These are phyloP conservation scores for Termitomyces sp. DNA, from an alignment of 768 basidiomycete species.

Conservation along the genomic window DNA sequence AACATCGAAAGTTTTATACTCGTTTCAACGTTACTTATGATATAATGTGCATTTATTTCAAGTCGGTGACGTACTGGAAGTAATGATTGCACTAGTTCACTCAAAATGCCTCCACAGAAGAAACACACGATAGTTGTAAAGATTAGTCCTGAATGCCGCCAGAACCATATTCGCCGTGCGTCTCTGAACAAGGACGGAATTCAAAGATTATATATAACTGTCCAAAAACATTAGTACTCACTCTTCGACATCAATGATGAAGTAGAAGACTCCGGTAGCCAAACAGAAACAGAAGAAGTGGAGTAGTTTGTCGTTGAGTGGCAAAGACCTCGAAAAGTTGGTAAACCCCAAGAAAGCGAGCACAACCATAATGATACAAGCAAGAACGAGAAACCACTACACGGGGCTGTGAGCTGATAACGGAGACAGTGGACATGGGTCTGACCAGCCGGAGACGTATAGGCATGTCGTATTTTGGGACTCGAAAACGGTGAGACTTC, in stretches of 20 bases:
- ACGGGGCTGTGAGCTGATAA: not conserved
- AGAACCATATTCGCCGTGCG: slow-evolving; percentile 80
- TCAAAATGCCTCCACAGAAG: slow-evolving; percentile 75
- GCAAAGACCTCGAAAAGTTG: slow-evolving; percentile 55
- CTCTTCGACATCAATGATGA: slow-evolving; percentile 87
- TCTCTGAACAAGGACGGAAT: slow-evolving; percentile 39
- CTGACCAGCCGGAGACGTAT: slow-evolving; percentile 66
- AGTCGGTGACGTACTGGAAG: slow-evolving; percentile 49
- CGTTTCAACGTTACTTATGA: slow-evolving; percentile 1
- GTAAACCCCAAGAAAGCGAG: slow-evolving; percentile 78
- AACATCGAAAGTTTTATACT: slow-evolving; percentile 70
- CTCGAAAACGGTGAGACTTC: slow-evolving; percentile 58
- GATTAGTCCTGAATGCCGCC: slow-evolving; percentile 67
- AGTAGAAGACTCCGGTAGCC: slow-evolving; percentile 80
- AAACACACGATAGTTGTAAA: slow-evolving; percentile 67
- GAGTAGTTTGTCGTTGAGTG: slow-evolving; percentile 73
- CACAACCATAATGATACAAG: slow-evolving; percentile 57
- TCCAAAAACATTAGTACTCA: slow-evolving; percentile 28
- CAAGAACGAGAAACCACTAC: slow-evolving; percentile 81
- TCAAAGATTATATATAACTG: not conserved
- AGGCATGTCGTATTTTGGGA: slow-evolving; percentile 67
- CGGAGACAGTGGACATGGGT: slow-evolving; percentile 10
- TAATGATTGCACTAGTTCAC: slow-evolving; percentile 75
- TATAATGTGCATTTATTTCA: not conserved
- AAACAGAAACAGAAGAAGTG: slow-evolving; percentile 74